Evolutionary conservation across 1,284 basidiomycete genomes (phyloP).

Genomic region (Vanrija humicola): DNA sequence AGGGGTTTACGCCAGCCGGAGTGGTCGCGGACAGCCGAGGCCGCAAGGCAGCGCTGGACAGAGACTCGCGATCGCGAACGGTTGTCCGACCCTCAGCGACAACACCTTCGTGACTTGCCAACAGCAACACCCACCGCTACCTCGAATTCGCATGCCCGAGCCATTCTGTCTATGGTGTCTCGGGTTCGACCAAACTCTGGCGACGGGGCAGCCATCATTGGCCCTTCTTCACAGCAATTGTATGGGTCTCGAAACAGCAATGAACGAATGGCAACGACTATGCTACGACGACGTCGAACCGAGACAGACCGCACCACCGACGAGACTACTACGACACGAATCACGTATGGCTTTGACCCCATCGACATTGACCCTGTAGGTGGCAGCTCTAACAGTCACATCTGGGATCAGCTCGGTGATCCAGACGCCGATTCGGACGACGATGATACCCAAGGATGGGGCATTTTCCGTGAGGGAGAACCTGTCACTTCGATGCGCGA

Average conservation of each 20-base stretch:
- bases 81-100: no score
- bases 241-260: background rate
- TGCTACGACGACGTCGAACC: constrained; percentile 6
- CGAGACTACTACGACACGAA: background rate
- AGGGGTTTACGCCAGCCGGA: no score
- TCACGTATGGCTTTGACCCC: constrained; percentile 10
- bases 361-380: constrained; percentile 13
- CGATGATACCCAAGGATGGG: constrained; percentile 13
- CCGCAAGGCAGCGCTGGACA: no score
- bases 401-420: constrained; percentile 68
- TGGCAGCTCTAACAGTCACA: constrained; percentile 10
- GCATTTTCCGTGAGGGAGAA: constrained; percentile 1
- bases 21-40: no score
- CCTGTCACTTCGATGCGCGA: background rate
- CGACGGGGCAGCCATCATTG: no score
- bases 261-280: constrained; percentile 11
- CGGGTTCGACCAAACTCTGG: no score
- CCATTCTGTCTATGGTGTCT: background rate
- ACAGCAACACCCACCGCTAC: no score
- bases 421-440: constrained; percentile 61
- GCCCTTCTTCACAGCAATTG: no score
- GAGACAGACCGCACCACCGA: constrained; percentile 1
- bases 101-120: no score
- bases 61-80: no score
- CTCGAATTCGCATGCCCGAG: background rate